Base-by-base conservation (phyloP, 345 rosid species). In the Firmiana major region DNA sequence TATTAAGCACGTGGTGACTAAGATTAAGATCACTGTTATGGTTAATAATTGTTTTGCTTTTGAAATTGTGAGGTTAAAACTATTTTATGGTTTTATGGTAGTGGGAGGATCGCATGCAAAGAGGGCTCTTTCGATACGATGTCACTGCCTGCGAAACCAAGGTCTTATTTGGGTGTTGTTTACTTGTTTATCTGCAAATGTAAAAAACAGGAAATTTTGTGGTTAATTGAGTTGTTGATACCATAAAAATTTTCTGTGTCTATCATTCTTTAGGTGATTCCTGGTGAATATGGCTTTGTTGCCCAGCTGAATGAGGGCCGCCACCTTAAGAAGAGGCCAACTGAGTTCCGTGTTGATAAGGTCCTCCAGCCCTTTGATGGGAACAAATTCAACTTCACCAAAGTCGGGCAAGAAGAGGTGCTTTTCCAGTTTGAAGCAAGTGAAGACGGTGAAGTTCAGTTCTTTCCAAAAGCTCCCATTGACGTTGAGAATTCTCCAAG, bases 231-330 rank as follows among this genome's bases (percentile, higher is more conserved):
- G 67, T 40, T 77, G 13, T 68, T 21, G 49, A 17, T 53, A 1
- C 42, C 22, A 48, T 75, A n/a, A 31, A 62, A 62, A 45, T 12
- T 21, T 59, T 72, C 58, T 80, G 64, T 22, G 63, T 68, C 15
- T 48, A 2, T 73, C 2, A 68, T 80, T 78, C 65, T 76, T 22
- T 74, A 96, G 99, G 97, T 96, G 77, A 93, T 96, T 68, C 97
- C 91, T 19, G 99, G 99, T 59, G 83, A 79, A 59, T 79, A 82
- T 80, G 97, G 99, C 48, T 93, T 96, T 83, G 78, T 96, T 15
- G 99, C 97, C 67, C 98, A 96, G 90, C 93, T 92, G 83, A 96
- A 93, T 7, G 97, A 96, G 77, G 97, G 97, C 53, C 97, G 99
- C 51, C 98, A 92, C 86, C 83, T 97, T n/a, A 90, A 93, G 92